Evolutionary conservation across 2,329 filamentous ascomycete genomes (phyloP).

Genomic region (Coniochaeta prunicola): DNA sequence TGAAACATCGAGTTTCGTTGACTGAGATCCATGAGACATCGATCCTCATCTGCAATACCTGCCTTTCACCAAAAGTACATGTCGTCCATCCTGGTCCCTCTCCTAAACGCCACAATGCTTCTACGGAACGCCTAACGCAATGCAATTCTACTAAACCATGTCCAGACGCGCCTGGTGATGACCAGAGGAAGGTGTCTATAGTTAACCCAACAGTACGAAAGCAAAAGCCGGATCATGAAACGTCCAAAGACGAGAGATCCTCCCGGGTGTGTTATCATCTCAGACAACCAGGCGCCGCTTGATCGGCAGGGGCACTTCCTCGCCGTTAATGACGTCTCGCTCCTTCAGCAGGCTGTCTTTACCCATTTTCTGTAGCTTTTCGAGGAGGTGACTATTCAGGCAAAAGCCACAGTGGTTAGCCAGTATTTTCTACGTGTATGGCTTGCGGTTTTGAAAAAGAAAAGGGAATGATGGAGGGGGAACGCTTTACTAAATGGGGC

Average conservation of each 20-base stretch:
- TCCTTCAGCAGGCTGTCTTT: conserved; percentile 26
- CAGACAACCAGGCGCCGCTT: conserved; percentile 36
- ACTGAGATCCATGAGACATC: background rate
- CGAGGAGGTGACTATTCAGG: conserved; percentile 41
- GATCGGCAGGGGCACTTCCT: conserved; percentile 32
- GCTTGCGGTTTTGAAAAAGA: too few species aligned
- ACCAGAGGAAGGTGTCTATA: background rate
- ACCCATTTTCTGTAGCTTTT: conserved; percentile 42
- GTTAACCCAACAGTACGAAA: too few species aligned
- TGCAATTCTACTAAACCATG: background rate
- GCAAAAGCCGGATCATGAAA: too few species aligned
- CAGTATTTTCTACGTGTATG: too few species aligned
- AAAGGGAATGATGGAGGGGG: too few species aligned
- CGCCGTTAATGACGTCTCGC: conserved; percentile 23
- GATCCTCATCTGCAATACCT: background rate
- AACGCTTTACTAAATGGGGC: too few species aligned
- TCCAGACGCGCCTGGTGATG: background rate
- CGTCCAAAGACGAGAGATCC: too few species aligned
- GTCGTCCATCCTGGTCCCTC: background rate
- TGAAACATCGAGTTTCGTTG: background rate
- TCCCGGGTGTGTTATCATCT: too few species aligned
- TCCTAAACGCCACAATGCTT: background rate
- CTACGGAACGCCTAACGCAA: background rate
- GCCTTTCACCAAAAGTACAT: background rate
- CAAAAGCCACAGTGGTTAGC: too few species aligned